Percentiles rank a stretch among this genome's conserved stretches.
These are phyloP conservation scores for Raffaelea deltoideospora DNA, from an alignment of 2,329 filamentous ascomycete species.

Conservation along the genomic window DNA sequence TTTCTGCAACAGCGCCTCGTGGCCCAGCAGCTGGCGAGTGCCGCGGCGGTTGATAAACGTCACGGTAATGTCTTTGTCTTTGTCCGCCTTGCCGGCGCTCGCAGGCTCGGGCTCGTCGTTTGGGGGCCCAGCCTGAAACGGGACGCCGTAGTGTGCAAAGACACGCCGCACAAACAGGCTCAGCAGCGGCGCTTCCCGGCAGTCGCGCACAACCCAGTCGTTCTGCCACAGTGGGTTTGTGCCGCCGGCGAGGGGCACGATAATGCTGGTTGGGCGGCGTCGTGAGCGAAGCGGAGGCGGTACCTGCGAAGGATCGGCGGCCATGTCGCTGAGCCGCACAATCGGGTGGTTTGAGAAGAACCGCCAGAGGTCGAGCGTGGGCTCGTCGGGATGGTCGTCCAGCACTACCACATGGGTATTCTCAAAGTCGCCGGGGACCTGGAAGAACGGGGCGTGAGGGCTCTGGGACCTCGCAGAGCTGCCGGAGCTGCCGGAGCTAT, in stretches of 20 bases:
- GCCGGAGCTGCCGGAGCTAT: too few relatives aligned
- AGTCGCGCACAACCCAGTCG: conserved; percentile 19
- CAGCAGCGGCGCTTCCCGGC: conserved; percentile 15
- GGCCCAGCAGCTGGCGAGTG: conserved; percentile 16
- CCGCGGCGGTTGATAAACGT: conserved; percentile 21
- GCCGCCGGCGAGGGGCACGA: conserved; percentile 23
- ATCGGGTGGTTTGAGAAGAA: conserved; percentile 17
- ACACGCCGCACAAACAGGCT: conserved; percentile 18
- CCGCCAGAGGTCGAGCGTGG: conserved; percentile 21
- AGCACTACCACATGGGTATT: conserved; percentile 15
- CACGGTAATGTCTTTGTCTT: conserved; percentile 11
- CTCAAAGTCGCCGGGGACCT: conserved; percentile 3
- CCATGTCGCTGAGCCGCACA: conserved; percentile 13
- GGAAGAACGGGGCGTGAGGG: not conserved
- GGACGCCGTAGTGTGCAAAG: conserved; percentile 13
- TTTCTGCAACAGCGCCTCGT: conserved; percentile 12
- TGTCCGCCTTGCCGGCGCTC: conserved; percentile 5
- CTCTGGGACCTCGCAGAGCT: too few relatives aligned
- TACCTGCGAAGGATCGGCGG: conserved; percentile 2
- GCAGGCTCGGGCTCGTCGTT: conserved; percentile 1
- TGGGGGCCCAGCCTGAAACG: not conserved
- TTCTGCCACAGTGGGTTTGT: conserved; percentile 27
- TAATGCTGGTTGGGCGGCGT: conserved; percentile 13
- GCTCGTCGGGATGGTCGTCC: conserved; percentile 16
- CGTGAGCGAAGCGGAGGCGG: not conserved